phyloP scores from a whole-genome alignment of 2,329 filamentous ascomycete genomes.

The Alternaria tenuissima region DNA sequence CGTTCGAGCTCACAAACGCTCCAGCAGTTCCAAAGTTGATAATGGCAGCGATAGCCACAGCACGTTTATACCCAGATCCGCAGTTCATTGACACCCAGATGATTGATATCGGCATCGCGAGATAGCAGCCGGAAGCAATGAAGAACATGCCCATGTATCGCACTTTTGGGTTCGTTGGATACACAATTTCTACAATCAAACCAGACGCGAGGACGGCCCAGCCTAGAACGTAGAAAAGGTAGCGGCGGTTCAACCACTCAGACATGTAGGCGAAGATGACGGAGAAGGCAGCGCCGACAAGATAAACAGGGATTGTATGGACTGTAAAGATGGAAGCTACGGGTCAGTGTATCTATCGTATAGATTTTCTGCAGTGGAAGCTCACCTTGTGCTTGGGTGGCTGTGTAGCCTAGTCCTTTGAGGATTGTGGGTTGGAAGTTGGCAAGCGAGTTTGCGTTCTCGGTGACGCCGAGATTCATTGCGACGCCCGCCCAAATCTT shows the following conservation, averaged over 20 bases:
- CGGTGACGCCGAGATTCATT: constrained; percentile 41
- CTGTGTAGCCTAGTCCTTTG: constrained; percentile 45
- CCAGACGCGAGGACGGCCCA: constrained; percentile 55
- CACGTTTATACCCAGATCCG: constrained; percentile 39
- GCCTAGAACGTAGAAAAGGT: constrained; percentile 42
- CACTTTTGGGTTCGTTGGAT: constrained; percentile 50
- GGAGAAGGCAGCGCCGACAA: constrained; percentile 40
- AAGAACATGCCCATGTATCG: constrained; percentile 64
- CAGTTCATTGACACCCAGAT: constrained; percentile 65
- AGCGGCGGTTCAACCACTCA: constrained; percentile 39
- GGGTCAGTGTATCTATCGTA: no score
- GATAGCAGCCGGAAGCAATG: constrained; percentile 63
- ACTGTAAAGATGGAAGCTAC: constrained; percentile 8
- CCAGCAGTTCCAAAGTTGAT: constrained; percentile 61
- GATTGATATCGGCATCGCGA: constrained; percentile 64
- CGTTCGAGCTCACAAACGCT: constrained; percentile 61
- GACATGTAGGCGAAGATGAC: constrained; percentile 41
- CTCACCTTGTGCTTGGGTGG: constrained; percentile 38
- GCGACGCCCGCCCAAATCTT: constrained; percentile 61
- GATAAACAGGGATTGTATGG: constrained; percentile 48
- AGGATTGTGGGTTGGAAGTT: constrained; percentile 50
- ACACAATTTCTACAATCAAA: constrained; percentile 60
- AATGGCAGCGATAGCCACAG: constrained; percentile 31
- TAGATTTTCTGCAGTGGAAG: no score
- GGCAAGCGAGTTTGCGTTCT: constrained; percentile 44